Evolutionary conservation across 108 stramenopile genomes (phyloP), one percentile per base, ranked within the genome.

Genomic region (Discostella pseudostelligera): DNA sequence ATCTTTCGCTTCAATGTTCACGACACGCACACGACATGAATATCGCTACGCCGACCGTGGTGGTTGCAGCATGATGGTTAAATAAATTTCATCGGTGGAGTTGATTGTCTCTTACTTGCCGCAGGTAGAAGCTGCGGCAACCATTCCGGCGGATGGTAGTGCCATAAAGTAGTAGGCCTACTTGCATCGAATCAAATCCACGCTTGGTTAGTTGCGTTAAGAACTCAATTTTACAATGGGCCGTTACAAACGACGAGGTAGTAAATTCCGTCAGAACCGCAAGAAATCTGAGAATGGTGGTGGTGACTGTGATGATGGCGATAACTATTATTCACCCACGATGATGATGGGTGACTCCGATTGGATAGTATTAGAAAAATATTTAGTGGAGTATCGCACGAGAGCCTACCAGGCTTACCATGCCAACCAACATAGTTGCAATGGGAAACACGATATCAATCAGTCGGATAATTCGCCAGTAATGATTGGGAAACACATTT

Each of bases 401-500:
- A 57, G 36, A 25, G 75, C 75, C 42, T 69, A 48, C 54, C 67
- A 61, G 20, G 44, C 60, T 16, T 20, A 39, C 42, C 22, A 16
- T 44, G 20, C 62, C 42, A 29, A 45, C n/a, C 29, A 40, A 7
- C 12, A 35, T 37, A 48, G n/a, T 11, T 26, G n/a, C 45, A 55
- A 39, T 17, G 36, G 65, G 14, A 26, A 47, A 8, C 59, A 44
- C 3, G 16, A 29, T 9, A 12, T 16, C 0, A 8, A 29, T 56
- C 16, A 9, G 48, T 8, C 28, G 4, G 12, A 13, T 20, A 14
- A 21, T 28, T 40, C 14, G 13, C 28, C 71, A 20, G 26, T 83
- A 13, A 42, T 60, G 0, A 75, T 83, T 39, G 80, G 81, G 11
- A 76, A 63, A 16, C 74, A 73, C 29, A 25, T 43, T 28, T 78